These are phyloP conservation scores for Vitis hybrid DNA, from an alignment of 177 flowering plant species.

Conservation along the genomic window DNA sequence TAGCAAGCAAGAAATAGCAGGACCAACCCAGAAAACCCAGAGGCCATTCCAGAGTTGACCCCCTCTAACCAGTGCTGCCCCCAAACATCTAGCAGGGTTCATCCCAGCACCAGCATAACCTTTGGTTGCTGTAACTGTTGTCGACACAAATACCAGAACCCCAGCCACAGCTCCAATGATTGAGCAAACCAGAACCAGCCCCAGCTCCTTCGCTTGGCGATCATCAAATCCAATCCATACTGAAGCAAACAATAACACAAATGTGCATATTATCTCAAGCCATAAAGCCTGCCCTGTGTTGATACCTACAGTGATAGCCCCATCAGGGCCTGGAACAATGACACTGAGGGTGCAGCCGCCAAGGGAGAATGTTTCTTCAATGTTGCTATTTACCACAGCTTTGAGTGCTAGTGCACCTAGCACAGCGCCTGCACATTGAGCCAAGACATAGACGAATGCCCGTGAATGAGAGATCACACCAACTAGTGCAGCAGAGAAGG, in stretches of 20 bases:
- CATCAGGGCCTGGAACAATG: conserved; percentile 36
- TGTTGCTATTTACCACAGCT: conserved; percentile 37
- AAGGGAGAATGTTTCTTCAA: conserved; percentile 38
- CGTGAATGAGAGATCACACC: conserved; percentile 47
- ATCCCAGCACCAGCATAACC: conserved; percentile 50
- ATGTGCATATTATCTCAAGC: conserved; percentile 52
- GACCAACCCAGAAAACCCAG: conserved; percentile 73
- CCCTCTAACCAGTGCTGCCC: conserved; percentile 63
- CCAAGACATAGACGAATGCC: conserved; percentile 41
- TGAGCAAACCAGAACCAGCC: conserved; percentile 26
- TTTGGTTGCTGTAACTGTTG: conserved; percentile 41
- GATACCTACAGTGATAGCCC: conserved; percentile 34
- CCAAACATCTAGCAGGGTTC: conserved; percentile 69
- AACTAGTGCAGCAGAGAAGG: conserved; percentile 40
- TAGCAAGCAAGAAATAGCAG: conserved; percentile 39
- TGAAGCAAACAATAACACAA: conserved; percentile 47
- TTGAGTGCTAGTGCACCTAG: conserved; percentile 52
- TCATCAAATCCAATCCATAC: conserved; percentile 52
- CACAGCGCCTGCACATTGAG: conserved; percentile 48
- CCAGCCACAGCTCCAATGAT: conserved; percentile 38
- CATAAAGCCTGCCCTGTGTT: conserved; percentile 38
- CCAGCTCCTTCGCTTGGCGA: conserved; percentile 36
- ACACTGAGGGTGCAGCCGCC: conserved; percentile 52
- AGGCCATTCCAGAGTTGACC: conserved; percentile 61
- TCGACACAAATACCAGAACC: conserved; percentile 34